A percentile compares a stretch with the other conserved stretches of the same genome.
These are phyloP conservation scores for Russula dissimulans DNA, from an alignment of 768 basidiomycete genomes.

Conservation along the genomic window DNA sequence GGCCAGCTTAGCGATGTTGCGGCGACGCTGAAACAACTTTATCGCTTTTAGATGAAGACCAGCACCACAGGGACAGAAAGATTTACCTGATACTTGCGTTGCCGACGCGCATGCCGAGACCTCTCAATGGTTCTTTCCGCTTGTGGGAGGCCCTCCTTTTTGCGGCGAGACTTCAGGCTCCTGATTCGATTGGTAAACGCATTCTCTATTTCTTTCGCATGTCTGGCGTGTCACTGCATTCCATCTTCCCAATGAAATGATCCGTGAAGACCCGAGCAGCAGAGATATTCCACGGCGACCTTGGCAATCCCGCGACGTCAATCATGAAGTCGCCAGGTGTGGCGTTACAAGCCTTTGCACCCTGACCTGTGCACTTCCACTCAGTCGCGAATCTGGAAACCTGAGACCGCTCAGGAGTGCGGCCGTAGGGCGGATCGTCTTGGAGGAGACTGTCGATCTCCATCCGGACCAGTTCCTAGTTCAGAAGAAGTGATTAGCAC, in stretches of 20 bases:
- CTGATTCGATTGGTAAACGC: not conserved
- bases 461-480: not conserved
- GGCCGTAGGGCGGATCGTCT: not conserved
- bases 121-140: not conserved
- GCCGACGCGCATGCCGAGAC: not conserved
- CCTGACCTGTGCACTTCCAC: not conserved
- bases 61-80: too few species aligned
- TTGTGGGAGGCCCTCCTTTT: not conserved
- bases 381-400: not conserved
- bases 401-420: not conserved
- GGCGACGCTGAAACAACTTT: not conserved
- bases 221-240: not conserved
- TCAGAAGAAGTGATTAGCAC: too few species aligned
- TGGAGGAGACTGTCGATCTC: not conserved
- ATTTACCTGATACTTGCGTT: not conserved
- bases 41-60: too few species aligned
- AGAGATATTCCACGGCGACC: not conserved
- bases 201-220: not conserved
- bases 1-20: not conserved
- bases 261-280: not conserved
- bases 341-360: not conserved
- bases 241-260: not conserved
- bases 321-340: not conserved
- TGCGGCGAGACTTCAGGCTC: not conserved
- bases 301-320: not conserved